phyloP scores from a whole-genome alignment of 2,329 filamentous ascomycete genomes.

The Penicillium sp. region DNA sequence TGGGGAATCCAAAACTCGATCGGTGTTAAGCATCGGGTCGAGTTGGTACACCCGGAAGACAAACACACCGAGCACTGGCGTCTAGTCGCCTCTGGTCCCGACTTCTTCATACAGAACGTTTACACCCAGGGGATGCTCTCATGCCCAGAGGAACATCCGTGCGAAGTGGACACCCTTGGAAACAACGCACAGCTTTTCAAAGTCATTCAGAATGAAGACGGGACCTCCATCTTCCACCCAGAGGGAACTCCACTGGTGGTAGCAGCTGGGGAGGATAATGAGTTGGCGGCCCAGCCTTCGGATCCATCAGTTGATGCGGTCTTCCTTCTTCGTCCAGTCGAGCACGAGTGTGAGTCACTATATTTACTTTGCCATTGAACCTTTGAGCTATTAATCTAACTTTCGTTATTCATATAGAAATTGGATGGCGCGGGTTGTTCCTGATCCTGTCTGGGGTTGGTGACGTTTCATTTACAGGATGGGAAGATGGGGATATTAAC shows the following conservation, averaged over 20 bases:
- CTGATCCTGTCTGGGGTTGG: neutral
- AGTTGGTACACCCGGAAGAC: neutral
- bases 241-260: neutral
- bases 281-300: neutral
- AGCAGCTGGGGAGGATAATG: neutral
- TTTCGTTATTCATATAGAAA: neutral
- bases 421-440: neutral
- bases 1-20: neutral
- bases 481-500: neutral
- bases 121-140: neutral
- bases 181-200: neutral
- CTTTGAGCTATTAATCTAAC: neutral
- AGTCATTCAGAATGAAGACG: neutral
- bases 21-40: neutral
- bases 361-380: neutral
- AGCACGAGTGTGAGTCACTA: neutral
- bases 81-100: neutral
- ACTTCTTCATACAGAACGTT: neutral
- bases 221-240: neutral
- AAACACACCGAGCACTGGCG: neutral
- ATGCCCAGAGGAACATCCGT: neutral
- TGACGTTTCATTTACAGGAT: neutral
- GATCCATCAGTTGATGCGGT: neutral
- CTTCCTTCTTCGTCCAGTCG: neutral
- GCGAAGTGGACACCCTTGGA: neutral